Evolutionary conservation across 768 basidiomycete genomes (phyloP).

Genomic region (Suillus subaureus): DNA sequence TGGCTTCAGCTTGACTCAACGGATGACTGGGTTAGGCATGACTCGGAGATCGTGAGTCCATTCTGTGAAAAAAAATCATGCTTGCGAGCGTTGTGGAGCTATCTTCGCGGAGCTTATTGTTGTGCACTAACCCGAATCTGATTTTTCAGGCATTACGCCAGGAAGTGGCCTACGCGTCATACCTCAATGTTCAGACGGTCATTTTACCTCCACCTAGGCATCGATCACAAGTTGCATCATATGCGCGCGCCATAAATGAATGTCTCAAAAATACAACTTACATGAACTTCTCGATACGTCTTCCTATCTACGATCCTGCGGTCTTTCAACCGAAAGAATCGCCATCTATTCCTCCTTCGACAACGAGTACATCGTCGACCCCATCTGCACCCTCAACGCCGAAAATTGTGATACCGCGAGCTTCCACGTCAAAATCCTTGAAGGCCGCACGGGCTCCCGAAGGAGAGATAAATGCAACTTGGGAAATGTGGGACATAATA

Average conservation of each 20-base stretch:
- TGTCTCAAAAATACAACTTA: slow-evolving; percentile 71
- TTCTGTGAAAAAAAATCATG: background rate
- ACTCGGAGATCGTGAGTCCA: slow-evolving; percentile 85
- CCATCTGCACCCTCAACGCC: slow-evolving; percentile 18
- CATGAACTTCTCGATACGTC: slow-evolving; percentile 79
- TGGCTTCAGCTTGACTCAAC: slow-evolving; percentile 95
- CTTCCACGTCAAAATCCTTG: slow-evolving; percentile 28
- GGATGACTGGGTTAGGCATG: slow-evolving; percentile 94
- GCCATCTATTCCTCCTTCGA: slow-evolving; percentile 21
- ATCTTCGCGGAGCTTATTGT: slow-evolving; percentile 17
- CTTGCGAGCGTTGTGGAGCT: background rate
- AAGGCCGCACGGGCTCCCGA: slow-evolving; percentile 45
- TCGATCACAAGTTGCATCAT: slow-evolving; percentile 84
- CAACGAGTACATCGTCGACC: slow-evolving; percentile 17
- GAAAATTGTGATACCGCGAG: slow-evolving; percentile 15
- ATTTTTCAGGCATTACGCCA: slow-evolving; percentile 79
- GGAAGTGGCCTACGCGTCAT: slow-evolving; percentile 90
- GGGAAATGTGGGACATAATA: slow-evolving; percentile 99
- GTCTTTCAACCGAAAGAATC: slow-evolving; percentile 47
- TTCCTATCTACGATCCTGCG: slow-evolving; percentile 80
- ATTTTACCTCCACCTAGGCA: slow-evolving; percentile 89
- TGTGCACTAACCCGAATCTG: background rate
- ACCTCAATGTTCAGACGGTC: slow-evolving; percentile 82
- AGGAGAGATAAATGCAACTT: slow-evolving; percentile 70
- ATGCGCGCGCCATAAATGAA: slow-evolving; percentile 86